Base-by-base conservation (phyloP, 768 basidiomycete genomes). In the Amanita pallidorosea region DNA sequence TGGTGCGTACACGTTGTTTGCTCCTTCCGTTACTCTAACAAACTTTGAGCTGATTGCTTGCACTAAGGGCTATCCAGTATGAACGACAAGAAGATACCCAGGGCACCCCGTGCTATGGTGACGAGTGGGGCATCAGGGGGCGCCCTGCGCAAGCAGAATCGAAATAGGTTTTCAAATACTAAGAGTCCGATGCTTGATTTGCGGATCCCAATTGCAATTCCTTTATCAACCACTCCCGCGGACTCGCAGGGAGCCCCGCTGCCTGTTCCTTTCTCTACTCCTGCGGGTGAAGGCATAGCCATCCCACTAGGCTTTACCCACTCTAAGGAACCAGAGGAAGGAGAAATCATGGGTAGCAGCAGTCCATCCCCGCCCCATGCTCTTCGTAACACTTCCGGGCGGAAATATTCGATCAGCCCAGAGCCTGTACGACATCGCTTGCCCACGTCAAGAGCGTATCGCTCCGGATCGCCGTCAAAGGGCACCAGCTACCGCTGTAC, bases 91-190 rank as follows among this genome's bases (percentile, higher is more conserved):
- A 55, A 57, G 17, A 23, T 47, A 22, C 59, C 59, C n/a, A 57
- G 36, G 29, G 57, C 54, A 2, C 59, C 60, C 13, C 53, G 55
- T 41, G 56, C 60, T 7, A 60, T 61, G 59, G 53, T 55, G 27
- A 31, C 49, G 23, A 45, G 49, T 3, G 47, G 38, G 2, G 8
- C 22, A 13, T 17, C 23, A 35, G 49, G 36, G 35, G 43, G 20
- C 15, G 20, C 11, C n/a, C 23, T 44, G 22, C 49, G 5, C 31
- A 18, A 17, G n/a, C 41, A 45, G 27, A 34, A 51, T 41, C 27
- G 31, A 17, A 49, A 41, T 27, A 49, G n/a, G 18, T 5, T 20
- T 43, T 12, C n/a, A 36, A n/a, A 8, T 33, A 23, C 31, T 23
- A 17, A 33, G 38, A 27, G 22, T 9, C 18, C 40, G 18, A 42